phyloP scores from a whole-genome alignment of 108 stramenopile species.

The Bacterosira constricta region DNA sequence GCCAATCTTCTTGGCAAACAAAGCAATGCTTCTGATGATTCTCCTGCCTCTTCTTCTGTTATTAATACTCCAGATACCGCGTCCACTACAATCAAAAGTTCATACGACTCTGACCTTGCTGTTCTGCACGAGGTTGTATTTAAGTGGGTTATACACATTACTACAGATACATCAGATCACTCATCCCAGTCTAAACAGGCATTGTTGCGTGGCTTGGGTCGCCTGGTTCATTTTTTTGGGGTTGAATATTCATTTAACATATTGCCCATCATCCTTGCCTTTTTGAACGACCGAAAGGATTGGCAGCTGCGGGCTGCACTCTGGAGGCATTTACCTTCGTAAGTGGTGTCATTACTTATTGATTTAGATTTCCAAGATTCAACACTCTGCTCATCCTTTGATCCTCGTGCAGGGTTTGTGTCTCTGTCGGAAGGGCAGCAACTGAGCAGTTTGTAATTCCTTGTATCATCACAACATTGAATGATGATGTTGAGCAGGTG shows the following conservation, averaged over 20 bases:
- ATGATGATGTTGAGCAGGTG: conserved; percentile 89
- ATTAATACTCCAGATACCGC: background rate
- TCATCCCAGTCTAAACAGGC: conserved; percentile 86
- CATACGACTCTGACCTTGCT: conserved; percentile 81
- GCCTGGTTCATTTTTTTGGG: conserved; percentile 94
- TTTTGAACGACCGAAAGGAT: conserved; percentile 94
- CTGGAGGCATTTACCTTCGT: conserved; percentile 82
- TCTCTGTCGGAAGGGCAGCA: conserved; percentile 88
- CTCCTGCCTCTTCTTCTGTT: background rate
- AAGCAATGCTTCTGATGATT: background rate
- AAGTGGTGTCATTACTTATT: conserved; percentile 1
- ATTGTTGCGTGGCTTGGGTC: conserved; percentile 75
- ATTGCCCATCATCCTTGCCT: conserved; percentile 91
- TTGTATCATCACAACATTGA: conserved; percentile 92
- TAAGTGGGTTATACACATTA: conserved; percentile 85
- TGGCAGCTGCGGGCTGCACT: conserved; percentile 92
- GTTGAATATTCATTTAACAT: conserved; percentile 86
- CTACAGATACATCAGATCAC: conserved; percentile 85
- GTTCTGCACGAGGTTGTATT: conserved; percentile 82
- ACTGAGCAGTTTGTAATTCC: conserved; percentile 95
- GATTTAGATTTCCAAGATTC: background rate
- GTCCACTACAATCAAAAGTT: conserved; percentile 55
- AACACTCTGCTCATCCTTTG: background rate
- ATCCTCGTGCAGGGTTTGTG: conserved; percentile 60
- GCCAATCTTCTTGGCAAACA: conserved; percentile 36